Evolutionary conservation across 352 stramenopile species (phyloP), one percentile per base, ranked within the genome.

Genomic region (Globisporangium yorkense): DNA sequence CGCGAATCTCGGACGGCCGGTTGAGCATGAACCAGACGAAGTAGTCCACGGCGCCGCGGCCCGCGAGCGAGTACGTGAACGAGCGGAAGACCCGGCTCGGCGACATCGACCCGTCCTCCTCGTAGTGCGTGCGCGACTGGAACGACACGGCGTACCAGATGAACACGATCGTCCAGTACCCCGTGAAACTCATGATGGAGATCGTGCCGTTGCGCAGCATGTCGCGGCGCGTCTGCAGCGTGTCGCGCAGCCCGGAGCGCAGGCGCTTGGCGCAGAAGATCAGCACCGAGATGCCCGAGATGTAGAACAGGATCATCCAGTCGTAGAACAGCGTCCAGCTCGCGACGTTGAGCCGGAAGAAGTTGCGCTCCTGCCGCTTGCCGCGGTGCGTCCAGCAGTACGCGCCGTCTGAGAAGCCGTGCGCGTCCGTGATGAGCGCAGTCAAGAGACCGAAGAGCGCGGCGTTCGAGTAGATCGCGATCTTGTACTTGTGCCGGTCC

Each of bases 1-100:
- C 50, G 0, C 62, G 65, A 39, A 92, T 76, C n/a, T 74, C 43
- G 35, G 71, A 74, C 5, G 84, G 81, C 15, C 63, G 65, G 62
- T 94, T 94, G 63, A 91, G 84, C 75, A 89, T 91, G 57, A 94
- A 94, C 84, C 84, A 94, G 56, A 94, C 75, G 45, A 92, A 88
- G 64, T 88, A 92, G 62, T 91, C 78, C 13, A 92, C 68, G 10
- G 72, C 65, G 10, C 83, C 84, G 12, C 83, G 81, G 5, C 77
- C 80, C 2, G 83, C 76, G 27, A 95, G 59, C 6, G 77, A 61
- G 59, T 91, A 92, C 29, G 75, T 74, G 65, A 82, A 94, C 9
- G 69, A 66, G 31, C 81, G 76, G 46, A 92, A 92, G n/a, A 80
- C 61, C 35, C 67, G 71, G 53, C 67, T 87, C 3, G 79, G 72